Base-by-base conservation (phyloP, 2,329 filamentous ascomycete genomes). In the Calonectria pteridis region DNA sequence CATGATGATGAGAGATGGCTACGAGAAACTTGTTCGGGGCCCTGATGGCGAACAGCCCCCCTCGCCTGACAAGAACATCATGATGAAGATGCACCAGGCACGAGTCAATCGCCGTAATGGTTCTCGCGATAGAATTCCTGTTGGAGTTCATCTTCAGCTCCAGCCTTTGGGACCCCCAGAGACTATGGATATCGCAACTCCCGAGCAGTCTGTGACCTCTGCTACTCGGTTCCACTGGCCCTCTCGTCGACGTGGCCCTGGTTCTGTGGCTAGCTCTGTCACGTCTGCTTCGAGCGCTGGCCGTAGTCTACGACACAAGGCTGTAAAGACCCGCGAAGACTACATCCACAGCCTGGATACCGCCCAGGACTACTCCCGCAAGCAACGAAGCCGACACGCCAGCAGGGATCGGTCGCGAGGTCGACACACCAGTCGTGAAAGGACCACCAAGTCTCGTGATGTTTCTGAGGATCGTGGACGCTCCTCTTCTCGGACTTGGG, bases 291-390 rank as follows among this genome's bases (percentile, higher is more conserved):
- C 89, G 0, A 91, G 89, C 67, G 84, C 87, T 31, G 85, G 86
- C 23, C 86, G 88, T 71, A 88, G 87, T 77, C 81, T 90, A 75
- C 87, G 91, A 16, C 77, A 88, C 69, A 88, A 86, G 67, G 76
- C 77, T 75, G 86, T 83, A 63, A 90, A 92, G 75, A 94, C 91
- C 76, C 90, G 95, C 43, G 94, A 97, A 77, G 93, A 96, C 76
- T 97, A 97, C 81, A 96, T 98, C 76, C 95, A 92, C 84, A 97
- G 95, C 81, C 86, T 98, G 1, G 95, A 98, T 40, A 91, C 95
- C 65, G 94, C 95, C 13, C 92, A 92, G 71, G 90, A 91, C 73
- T 91, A 92, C 80, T 86, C 88, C 6, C 88, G 86, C 75, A 89
- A 87, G 75, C 85, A 88, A 67, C 88, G 89, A 67, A 90, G 89